These are phyloP conservation scores for Nemania diffusa DNA, from an alignment of 2,329 filamentous ascomycete species.

Conservation along the genomic window DNA sequence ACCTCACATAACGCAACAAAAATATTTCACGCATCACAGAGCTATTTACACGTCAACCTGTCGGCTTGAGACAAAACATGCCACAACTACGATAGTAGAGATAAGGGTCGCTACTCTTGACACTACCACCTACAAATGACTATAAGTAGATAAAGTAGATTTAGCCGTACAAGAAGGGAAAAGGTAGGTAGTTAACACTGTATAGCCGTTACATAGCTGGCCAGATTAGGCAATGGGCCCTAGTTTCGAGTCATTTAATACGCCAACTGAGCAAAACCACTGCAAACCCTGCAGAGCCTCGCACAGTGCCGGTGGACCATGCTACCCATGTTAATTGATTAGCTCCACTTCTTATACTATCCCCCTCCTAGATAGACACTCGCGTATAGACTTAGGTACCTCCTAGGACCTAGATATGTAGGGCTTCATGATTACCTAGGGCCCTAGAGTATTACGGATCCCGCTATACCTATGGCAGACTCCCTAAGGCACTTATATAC, in stretches of 20 bases:
- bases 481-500: too few relatives aligned
- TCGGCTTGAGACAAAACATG: background rate
- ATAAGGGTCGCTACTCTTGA: background rate
- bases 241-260: conserved; percentile 26
- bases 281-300: background rate
- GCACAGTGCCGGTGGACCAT: background rate
- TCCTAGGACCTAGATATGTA: too few relatives aligned
- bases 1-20: background rate
- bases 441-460: too few relatives aligned
- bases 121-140: background rate
- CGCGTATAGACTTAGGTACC: too few relatives aligned
- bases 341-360: too few relatives aligned
- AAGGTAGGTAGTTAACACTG: background rate
- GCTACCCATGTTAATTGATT: too few relatives aligned
- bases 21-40: background rate
- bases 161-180: background rate
- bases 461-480: too few relatives aligned
- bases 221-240: conserved; percentile 23
- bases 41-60: background rate
- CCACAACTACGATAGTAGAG: background rate
- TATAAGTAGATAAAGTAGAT: background rate
- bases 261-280: background rate
- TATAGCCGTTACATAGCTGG: background rate
- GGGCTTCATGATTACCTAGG: too few relatives aligned
- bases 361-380: too few relatives aligned